A percentile compares a stretch with the other conserved stretches of the same genome.
These are phyloP conservation scores for Postia placenta DNA, from an alignment of 768 basidiomycete species.

Conservation along the genomic window DNA sequence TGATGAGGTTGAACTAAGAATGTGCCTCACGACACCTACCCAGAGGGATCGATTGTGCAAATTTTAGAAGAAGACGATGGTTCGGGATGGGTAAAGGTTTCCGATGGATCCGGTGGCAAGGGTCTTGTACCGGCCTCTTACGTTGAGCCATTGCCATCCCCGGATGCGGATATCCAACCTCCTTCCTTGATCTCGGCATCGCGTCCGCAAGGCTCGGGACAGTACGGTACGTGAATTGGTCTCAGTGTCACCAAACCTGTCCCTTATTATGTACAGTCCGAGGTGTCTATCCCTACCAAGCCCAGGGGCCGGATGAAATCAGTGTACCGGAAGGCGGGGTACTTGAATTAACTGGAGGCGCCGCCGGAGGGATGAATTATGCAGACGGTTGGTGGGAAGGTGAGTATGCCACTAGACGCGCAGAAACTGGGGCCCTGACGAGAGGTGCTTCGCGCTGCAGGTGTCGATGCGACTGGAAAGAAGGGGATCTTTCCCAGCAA, in stretches of 20 bases:
- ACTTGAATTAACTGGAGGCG: slow-evolving; percentile 58
- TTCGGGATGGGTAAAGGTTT: slow-evolving; percentile 82
- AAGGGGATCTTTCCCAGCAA: slow-evolving; percentile 87
- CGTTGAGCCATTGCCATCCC: slow-evolving; percentile 35
- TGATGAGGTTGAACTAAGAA: slow-evolving; percentile 1
- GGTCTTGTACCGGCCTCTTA: slow-evolving; percentile 87
- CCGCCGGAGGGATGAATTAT: slow-evolving; percentile 56
- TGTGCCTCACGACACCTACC: too few relatives aligned
- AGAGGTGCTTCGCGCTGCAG: slow-evolving; percentile 32
- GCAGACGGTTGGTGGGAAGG: slow-evolving; percentile 89
- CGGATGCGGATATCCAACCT: slow-evolving; percentile 16
- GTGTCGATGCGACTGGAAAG: slow-evolving; percentile 49
- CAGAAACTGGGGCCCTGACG: slow-evolving; percentile 6
- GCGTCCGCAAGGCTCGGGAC: slow-evolving; percentile 29
- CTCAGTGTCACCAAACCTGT: background rate
- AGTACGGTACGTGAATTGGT: slow-evolving; percentile 41
- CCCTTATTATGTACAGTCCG: slow-evolving; percentile 58
- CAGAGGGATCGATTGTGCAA: slow-evolving; percentile 60
- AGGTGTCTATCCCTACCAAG: slow-evolving; percentile 73
- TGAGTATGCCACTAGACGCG: slow-evolving; percentile 21
- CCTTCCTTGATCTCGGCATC: background rate
- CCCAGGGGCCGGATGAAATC: slow-evolving; percentile 70
- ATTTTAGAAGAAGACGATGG: slow-evolving; percentile 80
- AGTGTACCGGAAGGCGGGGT: slow-evolving; percentile 52
- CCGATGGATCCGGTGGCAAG: slow-evolving; percentile 46